Conservation (phyloP, 345 rosid genomes). For the Eucalyptus pauciflora region DNA sequence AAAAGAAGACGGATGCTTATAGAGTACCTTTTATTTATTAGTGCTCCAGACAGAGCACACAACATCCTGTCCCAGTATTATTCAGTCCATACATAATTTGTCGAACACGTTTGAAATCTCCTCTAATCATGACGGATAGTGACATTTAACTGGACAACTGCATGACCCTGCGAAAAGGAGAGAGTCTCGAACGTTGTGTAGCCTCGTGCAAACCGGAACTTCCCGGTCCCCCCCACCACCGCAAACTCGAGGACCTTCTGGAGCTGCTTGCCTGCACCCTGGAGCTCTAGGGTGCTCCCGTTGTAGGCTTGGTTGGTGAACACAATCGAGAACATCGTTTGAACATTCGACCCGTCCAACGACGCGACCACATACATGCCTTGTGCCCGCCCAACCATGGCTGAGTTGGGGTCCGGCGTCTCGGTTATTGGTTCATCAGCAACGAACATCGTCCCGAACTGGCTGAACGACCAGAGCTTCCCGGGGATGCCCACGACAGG, state of each 20-base stretch:
- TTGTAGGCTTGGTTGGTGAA: constrained; percentile 1
- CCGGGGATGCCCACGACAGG: not conserved
- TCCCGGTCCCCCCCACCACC: not conserved
- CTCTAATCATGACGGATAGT: not conserved
- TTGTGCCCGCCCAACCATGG: not conserved
- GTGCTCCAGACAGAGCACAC: not conserved
- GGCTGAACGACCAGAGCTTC: not conserved
- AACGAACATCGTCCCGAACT: not conserved
- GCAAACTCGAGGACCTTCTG: not conserved
- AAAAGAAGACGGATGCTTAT: no score
- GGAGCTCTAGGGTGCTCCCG: constrained; percentile 5
- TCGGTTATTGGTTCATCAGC: not conserved
- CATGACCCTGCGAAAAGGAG: not conserved
- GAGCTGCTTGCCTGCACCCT: not conserved
- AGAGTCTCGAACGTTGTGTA: not conserved
- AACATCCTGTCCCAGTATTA: not conserved
- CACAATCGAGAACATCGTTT: not conserved
- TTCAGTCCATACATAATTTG: not conserved
- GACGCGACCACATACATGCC: not conserved
- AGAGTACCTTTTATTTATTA: not conserved
- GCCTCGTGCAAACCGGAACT: constrained; percentile 1
- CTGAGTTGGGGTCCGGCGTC: not conserved
- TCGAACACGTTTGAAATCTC: not conserved
- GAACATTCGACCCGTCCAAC: not conserved
- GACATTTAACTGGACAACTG: not conserved